Evolutionary conservation across 371 early-diverging fungal genomes (phyloP), one percentile per base, ranked within the genome.

Genomic region (Mortierella sp.): DNA sequence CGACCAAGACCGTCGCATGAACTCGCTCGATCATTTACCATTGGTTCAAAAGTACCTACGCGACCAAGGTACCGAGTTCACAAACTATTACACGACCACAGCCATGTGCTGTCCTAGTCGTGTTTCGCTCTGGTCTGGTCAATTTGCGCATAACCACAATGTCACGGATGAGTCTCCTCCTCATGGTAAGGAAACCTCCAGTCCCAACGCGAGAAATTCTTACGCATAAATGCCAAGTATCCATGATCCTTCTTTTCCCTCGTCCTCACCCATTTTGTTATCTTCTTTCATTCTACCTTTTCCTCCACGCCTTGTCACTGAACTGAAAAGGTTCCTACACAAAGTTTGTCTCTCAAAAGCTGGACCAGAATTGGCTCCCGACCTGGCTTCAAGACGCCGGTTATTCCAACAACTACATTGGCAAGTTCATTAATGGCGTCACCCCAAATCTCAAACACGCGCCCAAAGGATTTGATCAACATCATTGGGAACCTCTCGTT

Each of bases 91-190:
- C 70, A 86, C 85, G 12, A 89, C 89, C 4, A 84, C 84, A 7
- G 82, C 90, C 17, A 79, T 89, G 34, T 90, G 90, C 51, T 90
- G 90, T 49, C 90, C 90, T 4, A 84, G 84, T 58, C 82, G 90
- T 24, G 87, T 88, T 6, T 80, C 84, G 1, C 65, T 89, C 6
- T 78, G 86, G 59, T 76, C 84, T 7, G 86, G 87, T 0, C 87
- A 90, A 60, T 89, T 86, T 75, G 83, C 88, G 0, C 90, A 88
- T 49, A 88, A 88, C 49, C 75, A 86, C 83, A 84, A 87, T 72
- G 84, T 89, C 26, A 87, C 87, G 4, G 83, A 85, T 52, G 88
- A 86, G 15, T 54, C 57, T 4, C 82, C 85, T n/a, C 88, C 88
- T 21, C 80, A 84, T 72, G 88, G 75, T 73, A 67, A 55, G n/a